Base-by-base conservation (phyloP, 768 basidiomycete genomes). In the Terana coerulea region DNA sequence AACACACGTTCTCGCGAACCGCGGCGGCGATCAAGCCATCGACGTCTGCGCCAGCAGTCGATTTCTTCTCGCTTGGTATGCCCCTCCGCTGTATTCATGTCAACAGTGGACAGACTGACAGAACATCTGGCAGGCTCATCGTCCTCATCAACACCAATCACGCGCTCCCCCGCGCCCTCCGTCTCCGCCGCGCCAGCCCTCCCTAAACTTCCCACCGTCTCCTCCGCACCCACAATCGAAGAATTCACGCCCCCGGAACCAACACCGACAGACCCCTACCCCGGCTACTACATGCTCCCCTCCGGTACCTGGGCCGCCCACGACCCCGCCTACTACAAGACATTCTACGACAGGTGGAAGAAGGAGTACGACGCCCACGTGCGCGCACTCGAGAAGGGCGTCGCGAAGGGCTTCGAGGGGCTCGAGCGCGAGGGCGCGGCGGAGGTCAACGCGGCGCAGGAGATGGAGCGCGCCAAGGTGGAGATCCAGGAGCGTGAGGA, bases 241-340 rank as follows among this genome's bases (percentile, higher is more conserved):
- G 80, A 79, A 37, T 91, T 84, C 57, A 72, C 78, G 35, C 80
- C 84, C 0, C 91, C 89, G 1, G 81, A 84, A 47, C 91, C 91
- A 1, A 85, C 83, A 5, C 78, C 80, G 3, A 73, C 74, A 7
- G 91, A 93, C 61, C 79, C 80, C 14, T 91, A 91, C 65, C 91
- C 91, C 0, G 91, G 91, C 5, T 94, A 93, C 70, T 92, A 93
- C 59, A 83, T 85, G 48, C 75, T 87, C 17, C 89, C 91, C 0
- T 86, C 88, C 6, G 91, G 91, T 15, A 67, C 76, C 29, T 95
- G 91, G 83, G 85, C 80, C 22, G 80, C 83, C 0, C 76, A 92
- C 61, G 88, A 93, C 46, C 67, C 79, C 0, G 75, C 63, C 29
- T 89, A 88, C 65, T 93, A 88, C 59, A 74, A 72, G 17, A 76